Evolutionary conservation across 78 protist species (phyloP).

Genomic region (Pelomyxa schiedti): DNA sequence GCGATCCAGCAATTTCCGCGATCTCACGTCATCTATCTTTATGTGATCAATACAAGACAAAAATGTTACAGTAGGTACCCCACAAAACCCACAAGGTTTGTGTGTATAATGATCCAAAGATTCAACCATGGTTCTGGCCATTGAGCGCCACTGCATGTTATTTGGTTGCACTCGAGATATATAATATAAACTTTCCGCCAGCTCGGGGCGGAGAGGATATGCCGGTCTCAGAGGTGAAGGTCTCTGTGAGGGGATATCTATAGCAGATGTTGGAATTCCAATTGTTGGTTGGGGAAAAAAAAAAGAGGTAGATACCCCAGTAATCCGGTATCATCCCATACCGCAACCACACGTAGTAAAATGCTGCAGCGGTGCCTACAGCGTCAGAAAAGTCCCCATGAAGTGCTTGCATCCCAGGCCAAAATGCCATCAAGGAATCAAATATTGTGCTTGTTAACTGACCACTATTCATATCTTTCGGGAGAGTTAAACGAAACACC

Average conservation of each 20-base stretch:
- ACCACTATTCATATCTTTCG: background rate
- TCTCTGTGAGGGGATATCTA: background rate
- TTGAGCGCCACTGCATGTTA: background rate
- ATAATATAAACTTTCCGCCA: constrained; percentile 63
- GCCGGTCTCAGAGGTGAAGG: too few relatives aligned
- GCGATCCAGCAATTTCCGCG: constrained; percentile 20
- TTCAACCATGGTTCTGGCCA: background rate
- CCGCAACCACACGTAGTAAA: constrained; percentile 41
- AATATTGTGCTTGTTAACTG: background rate
- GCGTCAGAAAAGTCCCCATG: constrained; percentile 41
- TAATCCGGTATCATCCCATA: constrained; percentile 72
- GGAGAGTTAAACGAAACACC: too few relatives aligned
- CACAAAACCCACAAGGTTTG: constrained; percentile 43
- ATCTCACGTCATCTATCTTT: constrained; percentile 35
- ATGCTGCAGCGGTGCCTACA: constrained; percentile 3
- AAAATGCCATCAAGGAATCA: constrained; percentile 35
- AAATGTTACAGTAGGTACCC: background rate
- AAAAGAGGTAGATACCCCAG: constrained; percentile 7
- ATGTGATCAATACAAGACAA: background rate
- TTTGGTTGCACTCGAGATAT: constrained; percentile 14
- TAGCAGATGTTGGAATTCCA: background rate
- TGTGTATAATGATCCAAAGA: background rate
- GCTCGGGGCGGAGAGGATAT: constrained; percentile 83
- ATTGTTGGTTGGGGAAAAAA: background rate
- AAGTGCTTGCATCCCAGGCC: constrained; percentile 71